phyloP scores from a whole-genome alignment of 2,329 filamentous ascomycete genomes.

The Penicillium sp. region DNA sequence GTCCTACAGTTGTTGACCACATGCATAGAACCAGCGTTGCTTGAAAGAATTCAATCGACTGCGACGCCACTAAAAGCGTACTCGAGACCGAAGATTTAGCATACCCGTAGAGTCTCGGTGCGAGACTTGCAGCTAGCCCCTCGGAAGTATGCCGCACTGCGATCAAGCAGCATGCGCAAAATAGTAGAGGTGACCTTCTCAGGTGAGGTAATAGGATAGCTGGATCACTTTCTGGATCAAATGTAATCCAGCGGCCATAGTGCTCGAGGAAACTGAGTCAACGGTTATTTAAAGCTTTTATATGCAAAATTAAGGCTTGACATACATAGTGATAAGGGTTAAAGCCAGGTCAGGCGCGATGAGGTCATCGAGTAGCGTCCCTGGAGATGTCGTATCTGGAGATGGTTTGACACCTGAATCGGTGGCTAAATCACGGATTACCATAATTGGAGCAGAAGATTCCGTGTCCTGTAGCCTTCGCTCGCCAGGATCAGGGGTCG shows the following conservation, averaged over 20 bases:
- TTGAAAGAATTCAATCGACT: conserved; percentile 44
- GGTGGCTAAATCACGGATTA: conserved; percentile 20
- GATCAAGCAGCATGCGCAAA: conserved; percentile 41
- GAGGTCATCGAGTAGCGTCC: conserved; percentile 15
- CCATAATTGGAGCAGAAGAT: conserved; percentile 19
- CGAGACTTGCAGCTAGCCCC: conserved; percentile 34
- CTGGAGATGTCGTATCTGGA: conserved; percentile 12
- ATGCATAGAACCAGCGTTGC: conserved; percentile 41
- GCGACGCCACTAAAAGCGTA: conserved; percentile 36
- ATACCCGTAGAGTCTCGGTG: conserved; percentile 38
- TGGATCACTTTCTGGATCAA: conserved; percentile 28
- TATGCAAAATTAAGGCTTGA: not conserved
- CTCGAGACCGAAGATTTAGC: conserved; percentile 25
- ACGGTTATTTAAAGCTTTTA: not conserved
- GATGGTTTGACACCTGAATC: conserved; percentile 8
- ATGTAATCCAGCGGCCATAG: conserved; percentile 44
- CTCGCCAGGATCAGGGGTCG: conserved; percentile 10
- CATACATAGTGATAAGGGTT: conserved; percentile 26
- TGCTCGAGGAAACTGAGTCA: conserved; percentile 37
- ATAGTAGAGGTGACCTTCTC: conserved; percentile 37
- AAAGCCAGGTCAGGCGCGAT: conserved; percentile 25
- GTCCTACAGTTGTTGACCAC: conserved; percentile 47
- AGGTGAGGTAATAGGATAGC: conserved; percentile 30
- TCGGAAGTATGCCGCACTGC: conserved; percentile 42
- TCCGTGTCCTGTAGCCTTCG: conserved; percentile 12